Evolutionary conservation across 768 basidiomycete species (phyloP), one percentile per base, ranked within the genome.

Genomic region (Lactarius deliciosus): DNA sequence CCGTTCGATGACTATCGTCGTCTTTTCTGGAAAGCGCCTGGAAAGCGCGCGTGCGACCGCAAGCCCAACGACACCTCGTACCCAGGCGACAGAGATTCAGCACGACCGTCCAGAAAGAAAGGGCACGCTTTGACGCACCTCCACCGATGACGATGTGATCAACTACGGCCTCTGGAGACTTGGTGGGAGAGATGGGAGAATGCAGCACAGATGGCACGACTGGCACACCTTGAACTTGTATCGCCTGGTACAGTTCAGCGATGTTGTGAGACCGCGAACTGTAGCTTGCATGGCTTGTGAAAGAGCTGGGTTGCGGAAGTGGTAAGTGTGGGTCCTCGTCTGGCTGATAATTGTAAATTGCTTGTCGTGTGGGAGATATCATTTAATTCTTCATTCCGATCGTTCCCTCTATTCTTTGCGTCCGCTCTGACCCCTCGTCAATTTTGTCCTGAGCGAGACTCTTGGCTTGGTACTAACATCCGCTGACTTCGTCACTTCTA

Each of bases 101-200:
- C 1, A 34, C 20, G 16, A 4, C 50, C 3, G 2, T 1, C 34
- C 20, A 38, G 59, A 58, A 60, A 38, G 59, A 58, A 60, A 30
- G 1, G 40, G 47, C 34, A 30, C 4, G 38, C n/a, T 4, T 64
- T 16, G 28, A 54, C 76, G 69, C 69, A 85, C 94, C 96, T 79
- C 89, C 96, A 13, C 96, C 96, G 28, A 98, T 81, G 18, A 98
- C 84, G 28, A 97, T 79, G 75, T 91, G 88, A 74, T 98, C 96
- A 36, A 96, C 86, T 1, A 79, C 81, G 40, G 79, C 81, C 69
- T 92, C 88, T 5, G 95, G 92, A 18, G 77, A 75, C 85, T 91
- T 58, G 30, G 57, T 32, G 20, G 34, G 45, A 36, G 45, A 55
- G 57, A 61, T 56, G 56, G 28, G 62, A 47, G 55, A 62, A 55